A percentile compares a stretch with the other conserved stretches of the same genome.
Evolutionary conservation across 306 rosid species (phyloP).

Genomic region (Rubus idaeus): DNA sequence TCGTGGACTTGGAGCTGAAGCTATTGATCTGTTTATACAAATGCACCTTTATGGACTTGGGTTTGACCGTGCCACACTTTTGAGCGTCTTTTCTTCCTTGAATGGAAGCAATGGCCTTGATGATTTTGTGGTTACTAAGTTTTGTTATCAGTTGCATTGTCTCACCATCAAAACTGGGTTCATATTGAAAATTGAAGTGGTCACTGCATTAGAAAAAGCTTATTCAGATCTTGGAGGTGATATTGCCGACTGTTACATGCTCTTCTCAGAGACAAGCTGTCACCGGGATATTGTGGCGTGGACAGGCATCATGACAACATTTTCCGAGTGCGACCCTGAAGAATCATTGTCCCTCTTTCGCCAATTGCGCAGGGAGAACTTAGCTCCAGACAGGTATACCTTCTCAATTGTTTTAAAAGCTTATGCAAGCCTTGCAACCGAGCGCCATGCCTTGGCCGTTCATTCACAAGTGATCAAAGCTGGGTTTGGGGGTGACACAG

Average conservation of each 20-base stretch:
- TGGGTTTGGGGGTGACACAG: constrained; percentile 59
- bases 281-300: constrained; percentile 70
- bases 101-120: constrained; percentile 31
- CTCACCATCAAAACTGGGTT: constrained; percentile 59
- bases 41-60: constrained; percentile 60
- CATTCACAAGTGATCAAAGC: constrained; percentile 69
- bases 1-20: constrained; percentile 56
- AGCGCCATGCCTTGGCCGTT: constrained; percentile 49
- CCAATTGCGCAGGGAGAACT: constrained; percentile 50
- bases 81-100: constrained; percentile 61
- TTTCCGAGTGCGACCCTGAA: constrained; percentile 69
- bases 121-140: constrained; percentile 28
- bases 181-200: constrained; percentile 60
- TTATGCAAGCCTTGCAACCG: constrained; percentile 68
- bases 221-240: constrained; percentile 66
- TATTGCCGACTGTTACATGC: constrained; percentile 55
- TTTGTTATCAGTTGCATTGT: constrained; percentile 69
- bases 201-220: constrained; percentile 62
- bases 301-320: constrained; percentile 74
- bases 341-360: constrained; percentile 61
- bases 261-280: constrained; percentile 61
- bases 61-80: constrained; percentile 66
- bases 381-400: constrained; percentile 67
- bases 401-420: constrained; percentile 78
- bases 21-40: constrained; percentile 50